A percentile compares a stretch with the other conserved stretches of the same genome.
Conservation (phyloP, 441 rosid species). For the Metrosideros polymorpha region DNA sequence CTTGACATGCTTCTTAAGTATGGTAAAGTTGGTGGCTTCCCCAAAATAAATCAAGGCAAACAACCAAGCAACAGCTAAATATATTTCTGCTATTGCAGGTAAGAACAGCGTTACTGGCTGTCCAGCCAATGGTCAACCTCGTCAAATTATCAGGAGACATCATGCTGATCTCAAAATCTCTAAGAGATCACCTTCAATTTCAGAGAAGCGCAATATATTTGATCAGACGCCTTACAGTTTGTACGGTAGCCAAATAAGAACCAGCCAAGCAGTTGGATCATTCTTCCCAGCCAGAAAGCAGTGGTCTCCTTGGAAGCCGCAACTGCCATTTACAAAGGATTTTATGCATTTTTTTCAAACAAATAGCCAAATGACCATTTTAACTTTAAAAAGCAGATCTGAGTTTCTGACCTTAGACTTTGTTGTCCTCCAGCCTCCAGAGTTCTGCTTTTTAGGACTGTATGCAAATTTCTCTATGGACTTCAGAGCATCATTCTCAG, state of each 20-base stretch:
- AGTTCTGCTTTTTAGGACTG: conserved; percentile 28
- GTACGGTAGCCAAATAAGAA: not conserved
- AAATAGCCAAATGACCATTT: not conserved
- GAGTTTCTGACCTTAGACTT: conserved; percentile 50
- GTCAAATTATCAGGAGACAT: not conserved
- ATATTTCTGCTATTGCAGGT: not conserved
- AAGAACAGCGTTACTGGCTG: not conserved
- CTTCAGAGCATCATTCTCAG: conserved; percentile 30
- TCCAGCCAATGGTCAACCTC: not conserved
- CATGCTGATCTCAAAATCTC: not conserved
- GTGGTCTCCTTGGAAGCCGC: conserved; percentile 44
- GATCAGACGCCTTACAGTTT: not conserved
- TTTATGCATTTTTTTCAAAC: not conserved
- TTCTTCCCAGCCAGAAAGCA: conserved; percentile 4
- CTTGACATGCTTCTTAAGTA: not conserved
- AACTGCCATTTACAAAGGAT: conserved; percentile 25
- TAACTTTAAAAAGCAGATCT: not conserved
- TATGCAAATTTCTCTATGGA: conserved; percentile 53
- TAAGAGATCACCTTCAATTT: not conserved
- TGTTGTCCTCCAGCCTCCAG: conserved; percentile 85
- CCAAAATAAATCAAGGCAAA: not conserved
- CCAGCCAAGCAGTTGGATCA: not conserved
- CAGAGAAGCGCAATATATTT: not conserved
- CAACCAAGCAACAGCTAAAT: not conserved
- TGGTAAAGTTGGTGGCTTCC: not conserved